Conservation (phyloP, 106 monocot genomes). For the Allium sativum region DNA sequence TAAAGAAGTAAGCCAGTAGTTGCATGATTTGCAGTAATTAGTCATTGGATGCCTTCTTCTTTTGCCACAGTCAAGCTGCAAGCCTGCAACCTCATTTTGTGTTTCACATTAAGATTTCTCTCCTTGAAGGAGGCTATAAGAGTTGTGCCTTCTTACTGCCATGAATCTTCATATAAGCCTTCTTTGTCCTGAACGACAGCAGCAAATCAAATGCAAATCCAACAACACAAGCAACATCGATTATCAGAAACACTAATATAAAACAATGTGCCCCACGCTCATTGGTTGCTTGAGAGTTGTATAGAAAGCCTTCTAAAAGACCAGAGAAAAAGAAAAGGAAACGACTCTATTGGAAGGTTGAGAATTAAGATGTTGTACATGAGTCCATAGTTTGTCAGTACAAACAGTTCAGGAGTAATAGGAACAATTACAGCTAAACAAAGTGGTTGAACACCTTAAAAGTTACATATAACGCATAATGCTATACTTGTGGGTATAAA, state of each 20-base stretch:
- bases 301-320: conserved; percentile 71
- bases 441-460: no score
- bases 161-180: conserved; percentile 53
- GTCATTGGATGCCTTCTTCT: no score
- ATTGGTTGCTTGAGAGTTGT: conserved; percentile 67
- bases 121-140: no score
- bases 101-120: no score
- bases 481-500: no score
- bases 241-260: conserved; percentile 72
- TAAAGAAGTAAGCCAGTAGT: no score
- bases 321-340: conserved; percentile 99
- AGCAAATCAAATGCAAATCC: conserved; percentile 65
- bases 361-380: conserved; percentile 94
- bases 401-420: conserved; percentile 76
- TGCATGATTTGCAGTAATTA: no score
- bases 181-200: conserved; percentile 43
- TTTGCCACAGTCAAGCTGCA: no score
- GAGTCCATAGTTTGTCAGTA: conserved; percentile 79
- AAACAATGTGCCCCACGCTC: conserved; percentile 76
- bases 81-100: no score
- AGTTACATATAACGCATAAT: no score
- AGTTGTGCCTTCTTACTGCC: conserved; percentile 23
- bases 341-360: conserved; percentile 88
- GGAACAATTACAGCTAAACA: conserved; percentile 77
- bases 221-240: conserved; percentile 57